phyloP scores from a whole-genome alignment of 2,329 filamentous ascomycete species.

The Clarireedia sp. region DNA sequence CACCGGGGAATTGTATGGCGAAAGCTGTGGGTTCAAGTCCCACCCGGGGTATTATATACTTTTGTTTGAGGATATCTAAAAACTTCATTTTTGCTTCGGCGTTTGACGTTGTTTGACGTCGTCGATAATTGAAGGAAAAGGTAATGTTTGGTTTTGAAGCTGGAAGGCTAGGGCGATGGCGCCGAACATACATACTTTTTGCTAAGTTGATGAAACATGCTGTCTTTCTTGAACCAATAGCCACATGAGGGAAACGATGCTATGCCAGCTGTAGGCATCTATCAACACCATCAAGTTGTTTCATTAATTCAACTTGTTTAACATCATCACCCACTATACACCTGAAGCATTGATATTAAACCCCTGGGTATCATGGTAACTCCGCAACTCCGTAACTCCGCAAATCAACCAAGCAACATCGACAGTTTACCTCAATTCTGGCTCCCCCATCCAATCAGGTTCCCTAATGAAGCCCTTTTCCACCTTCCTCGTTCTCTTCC shows the following conservation, averaged over 20 bases:
- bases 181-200: too few relatives aligned
- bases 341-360: too few relatives aligned
- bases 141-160: too few relatives aligned
- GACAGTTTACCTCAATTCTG: constrained; percentile 23
- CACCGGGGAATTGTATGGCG: constrained; percentile 10
- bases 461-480: constrained; percentile 21
- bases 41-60: constrained; percentile 4
- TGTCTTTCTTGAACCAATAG: background rate
- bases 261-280: too few relatives aligned
- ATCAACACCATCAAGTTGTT: too few relatives aligned
- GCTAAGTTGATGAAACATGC: background rate
- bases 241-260: background rate
- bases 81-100: background rate
- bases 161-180: too few relatives aligned
- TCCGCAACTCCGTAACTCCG: background rate
- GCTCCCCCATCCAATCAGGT: constrained; percentile 30
- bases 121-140: too few relatives aligned
- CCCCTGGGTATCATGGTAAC: background rate
- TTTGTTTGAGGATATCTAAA: background rate
- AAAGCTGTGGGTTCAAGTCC: constrained; percentile 13
- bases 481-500: background rate
- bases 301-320: too few relatives aligned
- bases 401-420: background rate
- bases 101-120: too few relatives aligned
- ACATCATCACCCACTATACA: too few relatives aligned